phyloP scores from a whole-genome alignment of 2,329 filamentous ascomycete genomes.

The Beauveria varroae region DNA sequence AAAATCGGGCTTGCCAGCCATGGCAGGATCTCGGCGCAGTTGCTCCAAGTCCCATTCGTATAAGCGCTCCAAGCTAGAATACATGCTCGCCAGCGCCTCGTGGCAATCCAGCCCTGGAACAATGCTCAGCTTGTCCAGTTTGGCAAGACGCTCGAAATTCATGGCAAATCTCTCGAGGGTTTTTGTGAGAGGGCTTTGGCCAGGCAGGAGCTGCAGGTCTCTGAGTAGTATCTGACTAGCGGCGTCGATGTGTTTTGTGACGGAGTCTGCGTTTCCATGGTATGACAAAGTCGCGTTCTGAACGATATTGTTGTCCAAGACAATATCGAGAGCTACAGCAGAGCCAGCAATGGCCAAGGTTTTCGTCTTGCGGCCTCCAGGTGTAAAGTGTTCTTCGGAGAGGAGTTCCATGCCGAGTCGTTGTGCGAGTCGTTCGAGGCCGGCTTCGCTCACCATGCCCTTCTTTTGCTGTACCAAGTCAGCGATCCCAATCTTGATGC shows the following conservation, averaged over 20 bases:
- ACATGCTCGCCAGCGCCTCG: constrained; percentile 68
- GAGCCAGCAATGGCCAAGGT: constrained; percentile 56
- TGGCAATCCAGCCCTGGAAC: constrained; percentile 65
- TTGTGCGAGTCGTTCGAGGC: constrained; percentile 63
- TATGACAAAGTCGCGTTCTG: constrained; percentile 56
- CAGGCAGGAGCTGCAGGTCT: constrained; percentile 53
- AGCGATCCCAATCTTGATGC: not conserved
- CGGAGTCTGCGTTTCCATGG: constrained; percentile 49
- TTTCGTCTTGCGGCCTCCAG: constrained; percentile 40
- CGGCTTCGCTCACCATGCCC: constrained; percentile 65
- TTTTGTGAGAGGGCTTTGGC: constrained; percentile 60
- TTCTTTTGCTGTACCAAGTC: constrained; percentile 33
- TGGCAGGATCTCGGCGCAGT: constrained; percentile 40
- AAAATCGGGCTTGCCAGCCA: constrained; percentile 38
- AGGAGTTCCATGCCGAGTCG: constrained; percentile 58
- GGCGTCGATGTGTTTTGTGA: constrained; percentile 51
- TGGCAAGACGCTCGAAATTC: constrained; percentile 64
- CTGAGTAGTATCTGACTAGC: constrained; percentile 59
- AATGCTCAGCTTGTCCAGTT: constrained; percentile 64
- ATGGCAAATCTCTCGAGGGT: constrained; percentile 61
- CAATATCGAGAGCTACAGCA: constrained; percentile 53
- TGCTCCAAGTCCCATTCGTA: constrained; percentile 61
- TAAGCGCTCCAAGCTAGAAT: constrained; percentile 61
- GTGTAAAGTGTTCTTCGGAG: constrained; percentile 46
- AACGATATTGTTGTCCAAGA: constrained; percentile 54